Conservation (phyloP, 2,329 filamentous ascomycete genomes). For the Chaetomiaceae sp. region DNA sequence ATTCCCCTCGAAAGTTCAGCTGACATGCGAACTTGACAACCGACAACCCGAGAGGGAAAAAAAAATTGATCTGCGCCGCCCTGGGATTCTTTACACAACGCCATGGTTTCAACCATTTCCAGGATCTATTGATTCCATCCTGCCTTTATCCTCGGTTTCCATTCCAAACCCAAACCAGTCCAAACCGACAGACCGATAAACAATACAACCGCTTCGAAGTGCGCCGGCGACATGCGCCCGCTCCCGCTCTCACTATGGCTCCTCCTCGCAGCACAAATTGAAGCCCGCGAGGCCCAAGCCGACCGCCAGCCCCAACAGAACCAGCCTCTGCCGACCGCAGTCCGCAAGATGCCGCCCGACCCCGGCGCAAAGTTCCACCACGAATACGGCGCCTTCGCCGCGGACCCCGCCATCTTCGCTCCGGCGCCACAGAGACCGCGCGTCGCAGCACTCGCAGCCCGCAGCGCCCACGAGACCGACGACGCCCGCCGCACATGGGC, state of each 20-base stretch:
- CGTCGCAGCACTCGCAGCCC: constrained; percentile 27
- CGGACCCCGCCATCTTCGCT: constrained; percentile 12
- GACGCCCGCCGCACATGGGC: constrained; percentile 28
- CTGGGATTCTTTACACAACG: no score
- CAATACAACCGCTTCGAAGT: no score
- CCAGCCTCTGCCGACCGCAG: constrained; percentile 48
- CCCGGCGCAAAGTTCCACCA: constrained; percentile 69
- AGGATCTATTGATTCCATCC: no score
- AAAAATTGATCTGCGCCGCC: background rate
- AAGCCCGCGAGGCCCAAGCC: constrained; percentile 30
- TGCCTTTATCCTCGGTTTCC: no score
- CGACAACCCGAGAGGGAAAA: background rate
- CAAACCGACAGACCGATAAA: no score
- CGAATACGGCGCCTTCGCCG: constrained; percentile 55
- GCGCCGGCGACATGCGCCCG: no score
- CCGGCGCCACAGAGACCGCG: constrained; percentile 3
- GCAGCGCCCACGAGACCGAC: constrained; percentile 29
- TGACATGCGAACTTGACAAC: background rate
- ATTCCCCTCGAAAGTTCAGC: background rate
- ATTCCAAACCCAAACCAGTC: no score
- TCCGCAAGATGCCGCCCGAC: constrained; percentile 68
- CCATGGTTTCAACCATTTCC: no score
- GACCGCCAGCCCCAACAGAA: constrained; percentile 14
- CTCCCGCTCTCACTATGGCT: constrained; percentile 40
- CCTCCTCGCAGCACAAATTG: constrained; percentile 38